These are phyloP conservation scores for Punctularia strigosozonata DNA, from an alignment of 768 basidiomycete species.

Conservation along the genomic window DNA sequence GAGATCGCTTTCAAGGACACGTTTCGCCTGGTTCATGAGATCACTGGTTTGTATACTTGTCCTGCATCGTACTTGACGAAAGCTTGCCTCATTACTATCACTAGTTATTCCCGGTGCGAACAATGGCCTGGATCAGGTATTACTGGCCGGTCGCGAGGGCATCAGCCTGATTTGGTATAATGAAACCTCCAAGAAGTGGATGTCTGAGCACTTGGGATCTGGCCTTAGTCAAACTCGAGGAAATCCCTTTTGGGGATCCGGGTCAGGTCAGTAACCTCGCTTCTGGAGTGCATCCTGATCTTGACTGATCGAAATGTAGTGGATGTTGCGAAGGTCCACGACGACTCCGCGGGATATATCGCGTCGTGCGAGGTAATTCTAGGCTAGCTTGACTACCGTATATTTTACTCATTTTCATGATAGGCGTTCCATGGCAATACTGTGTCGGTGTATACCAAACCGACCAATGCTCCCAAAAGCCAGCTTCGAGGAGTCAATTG, in stretches of 20 bases:
- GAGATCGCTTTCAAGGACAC: conserved; percentile 1
- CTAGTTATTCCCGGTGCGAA: conserved; percentile 3
- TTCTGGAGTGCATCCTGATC: too few relatives aligned
- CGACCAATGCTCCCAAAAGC: conserved; percentile 3
- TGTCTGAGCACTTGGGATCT: conserved; percentile 5
- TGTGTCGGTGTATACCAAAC: conserved; percentile 12
- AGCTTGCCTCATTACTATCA: too few relatives aligned
- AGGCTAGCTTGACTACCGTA: neutral
- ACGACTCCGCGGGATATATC: conserved; percentile 12
- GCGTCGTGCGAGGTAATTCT: conserved; percentile 10
- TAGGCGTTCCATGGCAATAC: conserved; percentile 13
- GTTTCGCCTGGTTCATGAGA: conserved; percentile 9
- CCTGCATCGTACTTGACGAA: too few relatives aligned
- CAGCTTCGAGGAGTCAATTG: conserved; percentile 7
- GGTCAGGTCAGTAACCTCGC: too few relatives aligned
- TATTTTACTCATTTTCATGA: neutral
- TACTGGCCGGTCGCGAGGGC: conserved; percentile 12
- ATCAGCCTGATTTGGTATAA: conserved; percentile 9
- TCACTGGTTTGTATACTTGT: too few relatives aligned
- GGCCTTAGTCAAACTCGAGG: conserved; percentile 1
- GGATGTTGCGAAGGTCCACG: conserved; percentile 7
- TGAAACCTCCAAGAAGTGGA: conserved; percentile 1
- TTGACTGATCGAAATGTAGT: too few relatives aligned
- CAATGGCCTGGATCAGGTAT: conserved; percentile 6
- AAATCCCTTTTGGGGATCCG: conserved; percentile 7